Percentiles rank a stretch among this genome's conserved stretches.
These are phyloP conservation scores for Mycena belliarum DNA, from an alignment of 768 basidiomycete genomes.

Conservation along the genomic window DNA sequence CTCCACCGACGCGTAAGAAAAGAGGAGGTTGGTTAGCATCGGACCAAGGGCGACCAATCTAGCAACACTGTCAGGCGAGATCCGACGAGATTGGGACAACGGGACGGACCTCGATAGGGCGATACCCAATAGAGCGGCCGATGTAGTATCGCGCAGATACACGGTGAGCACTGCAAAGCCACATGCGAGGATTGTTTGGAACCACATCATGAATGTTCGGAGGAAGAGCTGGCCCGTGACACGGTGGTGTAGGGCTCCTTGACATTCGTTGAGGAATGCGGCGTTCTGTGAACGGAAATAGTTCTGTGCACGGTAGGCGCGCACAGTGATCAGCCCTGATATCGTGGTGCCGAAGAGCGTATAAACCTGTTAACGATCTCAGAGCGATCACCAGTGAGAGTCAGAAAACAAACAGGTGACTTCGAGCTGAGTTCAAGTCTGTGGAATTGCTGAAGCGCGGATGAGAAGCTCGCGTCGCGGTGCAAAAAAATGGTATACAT, in stretches of 20 bases:
- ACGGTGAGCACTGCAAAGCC: constrained; percentile 1
- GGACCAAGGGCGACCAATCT: constrained; percentile 2
- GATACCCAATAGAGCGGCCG: constrained; percentile 3
- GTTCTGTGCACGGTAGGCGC: constrained; percentile 1
- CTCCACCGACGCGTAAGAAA: constrained; percentile 6
- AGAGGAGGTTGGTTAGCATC: background rate
- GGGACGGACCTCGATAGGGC: background rate
- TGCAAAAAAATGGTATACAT: background rate
- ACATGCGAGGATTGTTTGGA: constrained; percentile 4
- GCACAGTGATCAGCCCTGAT: constrained; percentile 4
- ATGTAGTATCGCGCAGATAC: constrained; percentile 3
- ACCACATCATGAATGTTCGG: constrained; percentile 4
- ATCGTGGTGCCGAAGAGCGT: constrained; percentile 7
- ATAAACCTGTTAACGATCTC: background rate
- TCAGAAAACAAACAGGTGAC: background rate
- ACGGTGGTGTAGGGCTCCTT: constrained; percentile 8
- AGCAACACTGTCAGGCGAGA: background rate
- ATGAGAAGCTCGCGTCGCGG: background rate
- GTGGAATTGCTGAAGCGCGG: background rate
- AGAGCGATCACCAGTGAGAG: background rate
- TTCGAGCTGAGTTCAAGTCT: background rate
- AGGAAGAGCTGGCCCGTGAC: constrained; percentile 6
- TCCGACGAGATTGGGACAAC: background rate
- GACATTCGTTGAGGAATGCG: background rate
- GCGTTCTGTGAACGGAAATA: constrained; percentile 4